Evolutionary conservation across 106 monocot species (phyloP).

Genomic region (Dendrobium officinale): DNA sequence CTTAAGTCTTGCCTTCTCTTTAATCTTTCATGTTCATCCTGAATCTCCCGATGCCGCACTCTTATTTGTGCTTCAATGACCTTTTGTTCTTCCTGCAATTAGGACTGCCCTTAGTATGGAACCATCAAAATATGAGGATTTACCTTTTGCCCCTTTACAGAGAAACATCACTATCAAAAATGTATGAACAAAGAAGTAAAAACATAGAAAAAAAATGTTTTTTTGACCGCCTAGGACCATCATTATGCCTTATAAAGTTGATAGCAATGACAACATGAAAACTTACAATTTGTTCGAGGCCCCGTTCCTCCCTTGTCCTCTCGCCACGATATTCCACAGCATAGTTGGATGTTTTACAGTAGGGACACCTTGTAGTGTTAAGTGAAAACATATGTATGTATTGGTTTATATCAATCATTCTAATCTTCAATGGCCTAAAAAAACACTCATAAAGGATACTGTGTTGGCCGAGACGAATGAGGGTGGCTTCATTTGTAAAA

Average conservation of each 20-base stretch:
- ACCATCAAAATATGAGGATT: background rate
- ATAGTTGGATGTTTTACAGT: slow-evolving; percentile 77
- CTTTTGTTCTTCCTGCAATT: slow-evolving; percentile 69
- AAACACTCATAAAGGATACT: slow-evolving; percentile 53
- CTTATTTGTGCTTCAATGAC: slow-evolving; percentile 85
- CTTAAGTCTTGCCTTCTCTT: slow-evolving; percentile 31
- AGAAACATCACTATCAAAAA: background rate
- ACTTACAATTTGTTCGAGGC: slow-evolving; percentile 79
- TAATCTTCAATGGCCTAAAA: background rate
- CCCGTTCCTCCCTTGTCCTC: slow-evolving; percentile 71
- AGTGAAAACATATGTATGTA: slow-evolving; percentile 10
- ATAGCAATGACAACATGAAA: slow-evolving; percentile 1
- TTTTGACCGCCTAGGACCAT: background rate
- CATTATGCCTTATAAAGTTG: background rate
- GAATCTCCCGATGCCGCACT: slow-evolving; percentile 49
- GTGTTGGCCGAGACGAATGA: slow-evolving; percentile 48
- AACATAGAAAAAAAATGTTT: background rate
- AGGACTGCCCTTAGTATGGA: background rate
- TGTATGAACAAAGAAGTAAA: background rate
- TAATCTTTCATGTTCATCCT: slow-evolving; percentile 57
- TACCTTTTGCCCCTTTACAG: background rate
- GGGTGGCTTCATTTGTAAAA: slow-evolving; percentile 84
- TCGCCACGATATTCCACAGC: slow-evolving; percentile 73
- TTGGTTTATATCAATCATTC: background rate
- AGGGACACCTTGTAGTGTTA: slow-evolving; percentile 60